These are phyloP conservation scores for Aureoboletus auriporus DNA, from an alignment of 768 basidiomycete genomes.

Conservation along the genomic window DNA sequence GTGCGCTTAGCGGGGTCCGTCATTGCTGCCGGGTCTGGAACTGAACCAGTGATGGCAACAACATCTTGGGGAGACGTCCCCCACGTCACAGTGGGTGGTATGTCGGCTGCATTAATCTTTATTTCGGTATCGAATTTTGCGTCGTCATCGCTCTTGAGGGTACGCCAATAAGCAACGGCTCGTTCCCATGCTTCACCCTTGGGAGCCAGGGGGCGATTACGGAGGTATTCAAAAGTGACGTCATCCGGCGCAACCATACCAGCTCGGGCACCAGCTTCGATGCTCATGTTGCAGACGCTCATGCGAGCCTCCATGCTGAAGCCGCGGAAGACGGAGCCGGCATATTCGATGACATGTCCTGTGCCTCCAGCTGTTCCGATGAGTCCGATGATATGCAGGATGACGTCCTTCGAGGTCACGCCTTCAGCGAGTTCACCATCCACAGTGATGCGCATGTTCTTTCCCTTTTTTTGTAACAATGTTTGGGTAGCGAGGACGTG, in stretches of 20 bases:
- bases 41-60: conserved; percentile 73
- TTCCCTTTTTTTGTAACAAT: conserved; percentile 78
- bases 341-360: conserved; percentile 88
- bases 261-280: conserved; percentile 89
- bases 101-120: conserved; percentile 76
- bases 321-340: conserved; percentile 80
- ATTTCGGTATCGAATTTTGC: conserved; percentile 84
- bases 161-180: conserved; percentile 83
- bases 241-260: conserved; percentile 93
- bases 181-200: conserved; percentile 82
- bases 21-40: conserved; percentile 72
- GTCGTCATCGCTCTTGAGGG: conserved; percentile 73
- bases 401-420: conserved; percentile 86
- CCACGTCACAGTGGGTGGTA: conserved; percentile 90
- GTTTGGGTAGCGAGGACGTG: conserved; percentile 93
- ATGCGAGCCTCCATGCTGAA: conserved; percentile 90
- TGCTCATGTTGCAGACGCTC: conserved; percentile 94
- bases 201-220: conserved; percentile 75
- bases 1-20: conserved; percentile 60
- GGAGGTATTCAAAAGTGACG: conserved; percentile 80
- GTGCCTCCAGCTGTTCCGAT: conserved; percentile 95
- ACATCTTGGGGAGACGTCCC: conserved; percentile 91
- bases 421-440: conserved; percentile 79
- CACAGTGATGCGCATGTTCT: conserved; percentile 91
- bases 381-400: conserved; percentile 84